These are phyloP conservation scores for Puccinia hordei DNA, from an alignment of 1,284 basidiomycete genomes.

Conservation along the genomic window DNA sequence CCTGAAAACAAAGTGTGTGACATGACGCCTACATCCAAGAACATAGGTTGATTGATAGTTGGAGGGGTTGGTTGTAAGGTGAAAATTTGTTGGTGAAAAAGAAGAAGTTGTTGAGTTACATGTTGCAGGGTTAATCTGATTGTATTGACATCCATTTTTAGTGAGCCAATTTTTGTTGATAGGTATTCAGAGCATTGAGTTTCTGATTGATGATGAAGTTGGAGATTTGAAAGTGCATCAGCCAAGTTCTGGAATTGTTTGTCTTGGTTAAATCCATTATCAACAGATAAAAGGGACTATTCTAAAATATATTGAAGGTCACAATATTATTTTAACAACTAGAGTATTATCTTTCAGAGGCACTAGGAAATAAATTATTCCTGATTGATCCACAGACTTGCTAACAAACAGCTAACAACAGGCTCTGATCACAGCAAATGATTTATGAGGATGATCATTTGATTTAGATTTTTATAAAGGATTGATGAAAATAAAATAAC, in stretches of 20 bases:
- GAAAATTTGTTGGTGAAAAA: too few relatives aligned
- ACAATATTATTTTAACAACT: background rate
- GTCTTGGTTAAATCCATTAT: background rate
- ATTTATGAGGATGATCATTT: too few relatives aligned
- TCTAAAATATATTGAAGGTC: background rate
- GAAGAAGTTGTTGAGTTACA: too few relatives aligned
- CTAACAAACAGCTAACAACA: background rate
- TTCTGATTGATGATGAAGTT: background rate
- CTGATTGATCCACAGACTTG: background rate
- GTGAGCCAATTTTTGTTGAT: background rate
- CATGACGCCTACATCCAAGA: too few relatives aligned
- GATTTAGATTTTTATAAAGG: background rate
- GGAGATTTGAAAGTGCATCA: background rate
- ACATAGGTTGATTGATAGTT: too few relatives aligned
- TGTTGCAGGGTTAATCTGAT: too few relatives aligned
- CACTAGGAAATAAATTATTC: too few relatives aligned
- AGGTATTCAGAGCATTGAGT: background rate
- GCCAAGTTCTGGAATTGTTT: background rate
- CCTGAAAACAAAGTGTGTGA: too few relatives aligned
- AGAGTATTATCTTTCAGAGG: background rate
- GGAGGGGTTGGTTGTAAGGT: too few relatives aligned
- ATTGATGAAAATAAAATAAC: background rate
- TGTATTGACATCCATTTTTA: too few relatives aligned
- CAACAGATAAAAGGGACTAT: background rate
- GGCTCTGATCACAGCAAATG: too few relatives aligned